Evolutionary conservation across 495 filamentous ascomycete species (phyloP), one percentile per base, ranked within the genome.

Genomic region (Xylaria bambusicola): DNA sequence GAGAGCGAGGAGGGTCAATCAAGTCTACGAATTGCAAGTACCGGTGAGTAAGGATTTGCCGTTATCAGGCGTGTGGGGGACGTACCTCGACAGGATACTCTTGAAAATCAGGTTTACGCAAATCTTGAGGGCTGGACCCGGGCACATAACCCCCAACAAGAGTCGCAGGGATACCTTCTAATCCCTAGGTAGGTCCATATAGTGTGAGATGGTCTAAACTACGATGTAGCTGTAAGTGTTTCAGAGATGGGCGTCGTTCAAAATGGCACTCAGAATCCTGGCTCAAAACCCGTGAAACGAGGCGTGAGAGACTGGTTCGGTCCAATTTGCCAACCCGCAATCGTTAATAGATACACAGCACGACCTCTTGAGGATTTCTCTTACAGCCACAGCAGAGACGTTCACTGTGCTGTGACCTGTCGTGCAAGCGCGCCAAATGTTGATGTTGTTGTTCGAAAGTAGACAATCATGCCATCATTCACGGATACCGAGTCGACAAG

Each of bases 151-250:
- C 46, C 5, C n/a, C 36, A 7, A 24, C 9, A 2, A 42, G 18
- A 33, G 24, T 24, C 66, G 63, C 66, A 63, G 64, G 49, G 62
- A 41, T 65, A 61, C 66, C 66, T 66, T 67, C 56, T 52, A 63
- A 50, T 57, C 56, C 53, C 65, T 62, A 51, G 49, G 46, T 38
- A 55, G 29, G 63, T 65, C 70, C 68, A 71, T 71, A 61, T 57
- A 65, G 54, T 9, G 9, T 15, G 33, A 40, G 2, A 13, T 23
- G 20, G n/a, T 20, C 18, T 7, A n/a, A 21, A 18, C 20, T n/a
- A 12, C 40, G 31, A 47, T 27, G 1, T 24, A 10, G 20, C 3
- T 20, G 1, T 26, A 6, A 40, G 13, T n/a, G n/a, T n/a, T n/a
- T n/a, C n/a, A n/a, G n/a, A n/a, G n/a, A n/a, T n/a, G n/a, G n/a